Base-by-base conservation (phyloP, 139 green algal species). In the Chlamydomonas schloesseri region DNA sequence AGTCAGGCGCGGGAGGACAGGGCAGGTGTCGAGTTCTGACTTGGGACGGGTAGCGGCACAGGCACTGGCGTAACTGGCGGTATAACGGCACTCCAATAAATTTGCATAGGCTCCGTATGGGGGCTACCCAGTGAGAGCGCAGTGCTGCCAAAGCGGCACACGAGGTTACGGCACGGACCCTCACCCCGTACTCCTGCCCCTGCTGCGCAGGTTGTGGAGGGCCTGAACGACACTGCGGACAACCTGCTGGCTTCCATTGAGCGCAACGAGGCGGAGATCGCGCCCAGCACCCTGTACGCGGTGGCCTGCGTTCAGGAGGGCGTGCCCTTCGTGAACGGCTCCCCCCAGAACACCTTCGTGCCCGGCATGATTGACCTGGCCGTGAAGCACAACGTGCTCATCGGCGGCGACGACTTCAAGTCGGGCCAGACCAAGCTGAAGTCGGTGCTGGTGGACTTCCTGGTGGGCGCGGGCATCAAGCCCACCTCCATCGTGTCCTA, bases 361-460 rank as follows among this genome's bases (percentile, higher is more conserved):
- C 93, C 96, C 4, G 96, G 96, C 57, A 69, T 97, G 47, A 95
- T 98, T 68, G 96, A 98, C 55, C 88, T 96, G 69, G 94, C 96
- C 1, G 80, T 97, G 24, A 31, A 84, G 71, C 82, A 91, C 53
- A 95, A 96, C 84, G 95, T 97, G 55, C 93, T 99, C 23, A 99
- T 99, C 57, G 98, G 90, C 57, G 98, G 98, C 67, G 98, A 99
- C 86, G 98, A 99, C 93, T 99, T 99, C 95, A 99, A 99, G 93
- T 95, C 84, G 60, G 98, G 98, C 2, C 89, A 98, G 95, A 98
- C 96, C 46, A 98, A 98, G 92, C 98, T 99, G 92, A 99, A 99
- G 96, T 95, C 84, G 24, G 98, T 99, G 58, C 91, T 99, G 76
- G 98, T 99, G 31, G 98, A 99, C 91, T 98, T 96, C 89, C 84